Conservation (phyloP, 1,139 yeast species). For the Yamadazyma spencermartinsiae region DNA sequence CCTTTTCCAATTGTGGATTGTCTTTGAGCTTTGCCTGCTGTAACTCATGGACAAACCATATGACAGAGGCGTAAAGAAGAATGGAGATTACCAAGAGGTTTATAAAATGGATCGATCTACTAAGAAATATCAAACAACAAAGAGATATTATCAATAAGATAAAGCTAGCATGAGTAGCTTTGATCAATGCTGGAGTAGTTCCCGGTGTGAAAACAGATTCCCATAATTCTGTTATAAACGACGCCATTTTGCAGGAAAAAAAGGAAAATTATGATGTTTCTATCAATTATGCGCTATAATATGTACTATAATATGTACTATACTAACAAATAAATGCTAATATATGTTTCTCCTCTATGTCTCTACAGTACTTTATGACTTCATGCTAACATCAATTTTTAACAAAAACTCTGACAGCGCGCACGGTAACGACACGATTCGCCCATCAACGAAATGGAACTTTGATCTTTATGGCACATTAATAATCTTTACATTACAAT, state of each 20-base stretch:
- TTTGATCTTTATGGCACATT: not conserved
- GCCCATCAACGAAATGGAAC: not conserved
- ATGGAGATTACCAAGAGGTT: constrained; percentile 69
- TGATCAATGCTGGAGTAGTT: constrained; percentile 78
- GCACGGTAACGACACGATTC: too few relatives aligned
- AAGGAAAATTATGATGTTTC: too few relatives aligned
- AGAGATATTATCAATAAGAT: constrained; percentile 45
- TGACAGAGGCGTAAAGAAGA: constrained; percentile 72
- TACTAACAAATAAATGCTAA: too few relatives aligned
- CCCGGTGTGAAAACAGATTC: constrained; percentile 94
- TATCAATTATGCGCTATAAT: too few relatives aligned
- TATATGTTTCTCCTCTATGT: too few relatives aligned
- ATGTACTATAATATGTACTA: too few relatives aligned
- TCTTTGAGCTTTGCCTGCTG: constrained; percentile 45
- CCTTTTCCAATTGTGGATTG: constrained; percentile 20
- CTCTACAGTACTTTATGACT: too few relatives aligned
- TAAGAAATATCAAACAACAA: constrained; percentile 56
- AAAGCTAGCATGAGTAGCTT: constrained; percentile 53
- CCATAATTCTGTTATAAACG: constrained; percentile 76
- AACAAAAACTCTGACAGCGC: too few relatives aligned
- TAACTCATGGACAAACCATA: constrained; percentile 85
- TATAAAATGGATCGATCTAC: constrained; percentile 74
- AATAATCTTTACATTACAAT: constrained; percentile 10
- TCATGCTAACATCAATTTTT: too few relatives aligned
- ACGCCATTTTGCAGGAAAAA: constrained; percentile 24